Evolutionary conservation across 139 green algal genomes (phyloP), one percentile per base, ranked within the genome.

Genomic region (Tetraselmis striata): DNA sequence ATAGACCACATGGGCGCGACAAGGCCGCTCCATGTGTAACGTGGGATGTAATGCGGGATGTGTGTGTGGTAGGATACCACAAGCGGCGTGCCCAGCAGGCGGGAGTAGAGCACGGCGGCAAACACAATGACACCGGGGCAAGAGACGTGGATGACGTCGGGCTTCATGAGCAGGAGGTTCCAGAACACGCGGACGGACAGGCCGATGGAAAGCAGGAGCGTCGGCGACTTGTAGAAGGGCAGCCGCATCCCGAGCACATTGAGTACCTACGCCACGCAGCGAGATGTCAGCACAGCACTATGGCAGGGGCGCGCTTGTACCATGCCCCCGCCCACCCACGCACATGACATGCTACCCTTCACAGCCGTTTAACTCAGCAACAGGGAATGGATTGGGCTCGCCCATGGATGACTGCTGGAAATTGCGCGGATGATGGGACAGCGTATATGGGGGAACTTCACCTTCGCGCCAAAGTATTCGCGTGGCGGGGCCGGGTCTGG

Each of bases 401-500:
- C 32, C 30, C 2, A 28, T 18, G 31, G 31, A 24, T 32, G 76
- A 31, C 28, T 1, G 28, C 2, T 32, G 1, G 2, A 27, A 31
- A 2, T 79, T 29, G 31, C 75, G 23, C 74, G 2, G 74, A 2
- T 28, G 22, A 30, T 30, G 2, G 78, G 31, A 81, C 25, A 23
- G 79, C 30, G 27, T 77, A 45, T n/a, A 31, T 76, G 28, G 1
- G 29, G 31, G 27, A 59, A 29, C 26, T 79, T 32, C 58, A 97
- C 94, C 84, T 94, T 94, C 23, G 95, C 95, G 0, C 95, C 95
- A 67, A 85, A 89, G 75, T 94, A 98, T 31, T 93, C 90, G 25
- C 88, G 85, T 1, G 93, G 93, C 23, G 89, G 87, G 1, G 88
- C 81, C 0, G 83, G 79, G 82, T 85, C 85, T n/a, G 93, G 92